These are phyloP conservation scores for Cerioporus squamosus DNA, from an alignment of 1,284 basidiomycete genomes.

Conservation along the genomic window DNA sequence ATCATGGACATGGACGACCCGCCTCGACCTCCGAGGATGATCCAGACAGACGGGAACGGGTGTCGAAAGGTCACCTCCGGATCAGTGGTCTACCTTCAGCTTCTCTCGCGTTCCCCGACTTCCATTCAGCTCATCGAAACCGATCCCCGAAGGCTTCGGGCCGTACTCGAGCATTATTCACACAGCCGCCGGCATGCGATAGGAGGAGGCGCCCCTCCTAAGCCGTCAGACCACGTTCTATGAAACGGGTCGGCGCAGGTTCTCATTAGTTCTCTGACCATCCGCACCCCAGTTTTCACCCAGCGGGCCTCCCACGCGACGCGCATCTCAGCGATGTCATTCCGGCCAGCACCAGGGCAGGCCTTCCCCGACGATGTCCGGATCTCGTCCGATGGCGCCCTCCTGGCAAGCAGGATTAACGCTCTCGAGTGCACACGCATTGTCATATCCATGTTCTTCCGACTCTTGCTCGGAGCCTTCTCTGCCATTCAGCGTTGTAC, in stretches of 20 bases:
- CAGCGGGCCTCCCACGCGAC: not conserved
- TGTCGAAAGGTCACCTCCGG: conserved; percentile 1
- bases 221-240: not conserved
- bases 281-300: conserved; percentile 3
- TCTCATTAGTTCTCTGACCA: not conserved
- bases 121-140: not conserved
- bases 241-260: not conserved
- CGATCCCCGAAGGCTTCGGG: not conserved
- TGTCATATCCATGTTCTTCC: conserved; percentile 13
- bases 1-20: conserved; percentile 17
- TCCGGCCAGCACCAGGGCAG: too few species aligned
- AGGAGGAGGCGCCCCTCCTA: too few species aligned
- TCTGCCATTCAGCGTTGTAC: conserved; percentile 17
- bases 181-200: too few species aligned
- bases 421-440: conserved; percentile 3
- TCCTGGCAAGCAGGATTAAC: conserved; percentile 2
- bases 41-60: conserved; percentile 12
- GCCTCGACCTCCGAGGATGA: conserved; percentile 27
- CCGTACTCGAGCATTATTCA: too few species aligned
- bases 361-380: not conserved
- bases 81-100: not conserved
- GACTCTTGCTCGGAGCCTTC: conserved; percentile 4
- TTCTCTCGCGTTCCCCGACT: too few species aligned
- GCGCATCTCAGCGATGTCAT: not conserved
- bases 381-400: not conserved